Conservation (phyloP, 352 stramenopile species). For the Pythium dissimile region DNA sequence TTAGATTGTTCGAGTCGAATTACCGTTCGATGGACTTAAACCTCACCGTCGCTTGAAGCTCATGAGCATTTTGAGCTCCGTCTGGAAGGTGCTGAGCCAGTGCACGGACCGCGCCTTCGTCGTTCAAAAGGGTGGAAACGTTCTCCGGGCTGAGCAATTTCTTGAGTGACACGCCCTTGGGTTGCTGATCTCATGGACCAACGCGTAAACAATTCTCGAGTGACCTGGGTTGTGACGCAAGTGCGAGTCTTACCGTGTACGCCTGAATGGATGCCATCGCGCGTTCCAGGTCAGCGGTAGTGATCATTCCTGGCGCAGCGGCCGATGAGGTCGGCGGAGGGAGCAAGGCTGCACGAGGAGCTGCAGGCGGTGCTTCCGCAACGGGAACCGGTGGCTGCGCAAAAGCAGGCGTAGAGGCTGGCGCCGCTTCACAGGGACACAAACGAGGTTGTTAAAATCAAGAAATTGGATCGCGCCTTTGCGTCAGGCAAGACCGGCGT, state of each 20-base stretch:
- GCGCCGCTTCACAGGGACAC: background rate
- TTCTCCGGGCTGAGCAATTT: constrained; percentile 66
- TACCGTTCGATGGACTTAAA: no score
- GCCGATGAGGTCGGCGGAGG: background rate
- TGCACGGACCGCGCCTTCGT: constrained; percentile 47
- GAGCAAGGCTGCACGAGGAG: background rate
- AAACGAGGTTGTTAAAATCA: no score
- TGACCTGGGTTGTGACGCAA: no score
- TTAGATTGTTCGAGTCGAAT: no score
- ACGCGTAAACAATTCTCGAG: no score
- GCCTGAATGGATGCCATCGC: constrained; percentile 82
- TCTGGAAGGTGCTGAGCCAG: constrained; percentile 78
- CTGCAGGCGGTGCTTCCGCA: constrained; percentile 1
- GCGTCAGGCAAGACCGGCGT: no score
- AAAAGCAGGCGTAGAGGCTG: constrained; percentile 1
- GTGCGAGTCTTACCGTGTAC: constrained; percentile 45
- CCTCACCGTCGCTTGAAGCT: constrained; percentile 68
- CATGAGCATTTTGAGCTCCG: constrained; percentile 63
- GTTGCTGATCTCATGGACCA: constrained; percentile 30
- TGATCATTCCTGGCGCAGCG: constrained; percentile 35
- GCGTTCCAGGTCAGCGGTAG: constrained; percentile 78
- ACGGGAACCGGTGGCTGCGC: background rate
- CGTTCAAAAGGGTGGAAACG: constrained; percentile 52
- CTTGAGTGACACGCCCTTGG: constrained; percentile 52
- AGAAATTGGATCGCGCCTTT: no score